These are phyloP conservation scores for Hyphopichia buzzinii DNA, from an alignment of 1,139 yeast genomes.

Conservation along the genomic window DNA sequence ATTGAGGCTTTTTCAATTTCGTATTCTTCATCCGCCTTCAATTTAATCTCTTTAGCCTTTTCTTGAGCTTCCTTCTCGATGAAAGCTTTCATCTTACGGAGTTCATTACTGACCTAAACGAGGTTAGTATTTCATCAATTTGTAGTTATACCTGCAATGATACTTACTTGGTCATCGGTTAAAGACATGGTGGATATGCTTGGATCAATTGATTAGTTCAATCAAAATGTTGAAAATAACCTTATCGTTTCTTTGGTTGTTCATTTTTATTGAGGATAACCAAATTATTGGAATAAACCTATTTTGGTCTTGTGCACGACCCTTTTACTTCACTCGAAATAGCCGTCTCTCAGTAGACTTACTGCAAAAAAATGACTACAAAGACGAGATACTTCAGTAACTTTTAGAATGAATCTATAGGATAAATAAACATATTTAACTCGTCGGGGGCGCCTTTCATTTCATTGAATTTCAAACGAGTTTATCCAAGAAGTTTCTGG, in stretches of 20 bases:
- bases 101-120: constrained; percentile 84
- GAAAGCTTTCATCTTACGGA: constrained; percentile 97
- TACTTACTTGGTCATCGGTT: constrained; percentile 49
- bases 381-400: too few species aligned
- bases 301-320: too few species aligned
- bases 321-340: too few species aligned
- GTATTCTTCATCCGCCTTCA: constrained; percentile 97
- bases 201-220: neutral
- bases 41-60: constrained; percentile 92
- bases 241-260: neutral
- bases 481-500: constrained; percentile 63
- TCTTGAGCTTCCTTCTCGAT: constrained; percentile 99
- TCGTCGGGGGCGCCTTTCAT: too few species aligned
- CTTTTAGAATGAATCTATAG: too few species aligned
- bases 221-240: neutral
- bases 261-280: too few species aligned
- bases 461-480: constrained; percentile 14
- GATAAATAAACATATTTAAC: too few species aligned
- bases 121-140: neutral
- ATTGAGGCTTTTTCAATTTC: constrained; percentile 95
- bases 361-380: too few species aligned
- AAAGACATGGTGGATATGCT: constrained; percentile 32
- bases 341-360: too few species aligned
- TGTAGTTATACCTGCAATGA: too few species aligned
- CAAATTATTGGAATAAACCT: too few species aligned